Evolutionary conservation across 441 rosid species (phyloP).

Genomic region (Capsella rubella): DNA sequence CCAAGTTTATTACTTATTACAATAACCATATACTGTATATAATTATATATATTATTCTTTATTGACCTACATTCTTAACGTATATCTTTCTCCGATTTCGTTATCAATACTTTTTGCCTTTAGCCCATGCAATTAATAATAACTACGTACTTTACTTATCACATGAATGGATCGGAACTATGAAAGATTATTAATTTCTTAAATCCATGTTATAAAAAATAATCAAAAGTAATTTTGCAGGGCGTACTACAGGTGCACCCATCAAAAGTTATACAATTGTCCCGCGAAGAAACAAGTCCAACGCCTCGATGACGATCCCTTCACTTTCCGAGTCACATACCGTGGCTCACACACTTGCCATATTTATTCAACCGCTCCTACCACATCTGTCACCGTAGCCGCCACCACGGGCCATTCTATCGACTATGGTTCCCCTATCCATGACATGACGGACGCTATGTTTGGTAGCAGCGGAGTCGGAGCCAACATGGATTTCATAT

Average conservation of each 20-base stretch:
- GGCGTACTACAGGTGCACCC: constrained; percentile 87
- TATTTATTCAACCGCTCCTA: constrained; percentile 53
- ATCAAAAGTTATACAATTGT: constrained; percentile 79
- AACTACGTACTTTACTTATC: constrained; percentile 4
- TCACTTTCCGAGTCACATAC: constrained; percentile 66
- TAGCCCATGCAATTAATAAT: not conserved
- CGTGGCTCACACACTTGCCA: constrained; percentile 75
- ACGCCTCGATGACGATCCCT: constrained; percentile 67
- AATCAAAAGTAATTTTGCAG: constrained; percentile 41
- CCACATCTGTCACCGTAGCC: constrained; percentile 26
- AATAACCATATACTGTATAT: constrained; percentile 5
- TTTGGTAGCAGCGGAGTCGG: constrained; percentile 68
- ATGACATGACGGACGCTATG: constrained; percentile 68
- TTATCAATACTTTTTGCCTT: constrained; percentile 5
- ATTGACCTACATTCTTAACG: not conserved
- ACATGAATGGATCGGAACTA: not conserved
- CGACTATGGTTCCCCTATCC: constrained; percentile 48
- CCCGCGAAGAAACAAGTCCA: constrained; percentile 91
- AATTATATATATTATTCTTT: constrained; percentile 1
- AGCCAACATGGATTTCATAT: constrained; percentile 67
- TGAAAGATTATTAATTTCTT: not conserved
- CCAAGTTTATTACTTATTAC: constrained; percentile 14
- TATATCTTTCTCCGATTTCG: constrained; percentile 25
- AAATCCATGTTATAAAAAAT: not conserved
- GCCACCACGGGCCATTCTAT: constrained; percentile 34